Evolutionary conservation across 441 rosid genomes (phyloP).

Genomic region (Pelargonium myrrhifolium): DNA sequence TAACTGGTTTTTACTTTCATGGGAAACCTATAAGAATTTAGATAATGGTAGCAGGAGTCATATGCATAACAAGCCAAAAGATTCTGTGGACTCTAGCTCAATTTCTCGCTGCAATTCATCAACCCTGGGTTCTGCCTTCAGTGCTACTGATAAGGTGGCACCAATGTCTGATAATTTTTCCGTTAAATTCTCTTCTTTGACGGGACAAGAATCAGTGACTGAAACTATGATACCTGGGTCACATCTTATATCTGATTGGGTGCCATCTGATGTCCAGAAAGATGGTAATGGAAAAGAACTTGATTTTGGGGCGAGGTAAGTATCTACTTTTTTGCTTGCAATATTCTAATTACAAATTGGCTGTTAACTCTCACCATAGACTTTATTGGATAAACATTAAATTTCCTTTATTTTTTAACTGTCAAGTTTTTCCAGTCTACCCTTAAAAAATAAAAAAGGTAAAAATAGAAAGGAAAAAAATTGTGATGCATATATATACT

Average conservation of each 20-base stretch:
- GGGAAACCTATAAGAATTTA: conserved; percentile 45
- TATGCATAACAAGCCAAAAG: conserved; percentile 28
- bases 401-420: background rate
- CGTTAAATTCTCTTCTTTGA: conserved; percentile 32
- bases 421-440: background rate
- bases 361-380: background rate
- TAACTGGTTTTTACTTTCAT: conserved; percentile 56
- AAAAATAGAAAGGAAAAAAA: background rate
- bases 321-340: conserved; percentile 12
- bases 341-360: too few relatives aligned
- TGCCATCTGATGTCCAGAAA: conserved; percentile 46
- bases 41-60: conserved; percentile 24
- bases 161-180: conserved; percentile 28
- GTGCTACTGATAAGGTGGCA: conserved; percentile 19
- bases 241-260: conserved; percentile 80
- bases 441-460: background rate
- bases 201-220: conserved; percentile 33
- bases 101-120: conserved; percentile 18
- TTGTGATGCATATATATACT: background rate
- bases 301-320: conserved; percentile 88
- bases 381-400: background rate
- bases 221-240: conserved; percentile 48
- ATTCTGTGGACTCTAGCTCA: conserved; percentile 37
- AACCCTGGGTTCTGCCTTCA: conserved; percentile 21
- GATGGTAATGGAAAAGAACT: conserved; percentile 38